These are phyloP conservation scores for Tolypocladium album DNA, from an alignment of 2,329 filamentous ascomycete species.

Conservation along the genomic window DNA sequence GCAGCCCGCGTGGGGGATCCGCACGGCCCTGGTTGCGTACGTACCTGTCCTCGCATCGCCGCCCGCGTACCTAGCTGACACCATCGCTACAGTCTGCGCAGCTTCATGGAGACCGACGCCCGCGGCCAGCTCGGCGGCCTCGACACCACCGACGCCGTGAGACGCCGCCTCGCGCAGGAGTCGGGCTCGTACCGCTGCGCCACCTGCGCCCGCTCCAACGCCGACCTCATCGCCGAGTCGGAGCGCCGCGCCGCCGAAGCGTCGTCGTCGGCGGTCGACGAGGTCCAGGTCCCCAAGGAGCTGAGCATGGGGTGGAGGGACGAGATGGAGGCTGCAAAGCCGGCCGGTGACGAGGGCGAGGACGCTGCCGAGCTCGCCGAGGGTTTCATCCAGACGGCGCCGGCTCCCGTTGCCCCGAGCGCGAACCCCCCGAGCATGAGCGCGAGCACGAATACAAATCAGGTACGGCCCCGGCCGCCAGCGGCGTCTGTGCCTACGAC, in stretches of 20 bases:
- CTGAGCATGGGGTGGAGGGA: conserved; percentile 62
- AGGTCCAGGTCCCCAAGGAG: conserved; percentile 41
- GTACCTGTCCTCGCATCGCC: too few relatives aligned
- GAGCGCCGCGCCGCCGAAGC: conserved; percentile 42
- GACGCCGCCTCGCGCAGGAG: conserved; percentile 58
- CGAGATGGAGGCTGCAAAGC: conserved; percentile 41
- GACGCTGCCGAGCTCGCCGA: conserved; percentile 43
- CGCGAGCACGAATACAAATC: neutral
- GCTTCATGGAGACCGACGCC: conserved; percentile 88
- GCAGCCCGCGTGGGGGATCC: conserved; percentile 96
- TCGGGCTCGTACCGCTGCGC: conserved; percentile 58
- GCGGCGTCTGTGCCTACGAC: neutral
- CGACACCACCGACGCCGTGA: conserved; percentile 58
- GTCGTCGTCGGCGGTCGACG: conserved; percentile 20
- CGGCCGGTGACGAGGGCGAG: conserved; percentile 16
- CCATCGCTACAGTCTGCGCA: conserved; percentile 59
- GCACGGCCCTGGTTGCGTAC: conserved; percentile 67
- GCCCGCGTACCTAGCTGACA: too few relatives aligned
- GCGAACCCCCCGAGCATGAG: neutral
- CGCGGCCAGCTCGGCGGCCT: conserved; percentile 84
- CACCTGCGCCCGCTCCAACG: conserved; percentile 60
- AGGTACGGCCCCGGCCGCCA: neutral
- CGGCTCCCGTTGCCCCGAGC: conserved; percentile 3
- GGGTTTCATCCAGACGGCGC: conserved; percentile 44
- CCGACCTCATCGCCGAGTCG: conserved; percentile 62